Conservation (phyloP, 2,329 filamentous ascomycete genomes). For the Hawksworthiomyces lignivorus region DNA sequence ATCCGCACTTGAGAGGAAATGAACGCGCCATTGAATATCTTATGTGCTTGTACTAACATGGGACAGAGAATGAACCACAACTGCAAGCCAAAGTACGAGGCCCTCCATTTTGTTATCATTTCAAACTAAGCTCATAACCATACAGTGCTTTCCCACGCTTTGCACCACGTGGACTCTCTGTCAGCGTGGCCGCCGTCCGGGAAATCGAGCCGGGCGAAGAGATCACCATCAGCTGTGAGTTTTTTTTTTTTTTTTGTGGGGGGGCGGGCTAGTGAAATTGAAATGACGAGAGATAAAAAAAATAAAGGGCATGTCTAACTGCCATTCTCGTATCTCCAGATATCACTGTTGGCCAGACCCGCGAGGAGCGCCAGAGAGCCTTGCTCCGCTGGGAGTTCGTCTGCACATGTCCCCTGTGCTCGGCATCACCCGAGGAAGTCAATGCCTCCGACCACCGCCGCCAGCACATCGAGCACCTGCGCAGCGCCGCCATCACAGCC, state of each 20-base stretch:
- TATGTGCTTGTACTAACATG: not conserved
- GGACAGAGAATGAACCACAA: conserved; percentile 25
- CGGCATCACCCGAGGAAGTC: conserved; percentile 17
- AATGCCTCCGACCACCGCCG: conserved; percentile 24
- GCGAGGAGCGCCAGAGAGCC: conserved; percentile 18
- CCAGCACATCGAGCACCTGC: conserved; percentile 19
- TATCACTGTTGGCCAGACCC: conserved; percentile 22
- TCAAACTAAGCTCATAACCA: too few relatives aligned
- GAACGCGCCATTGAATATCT: too few relatives aligned
- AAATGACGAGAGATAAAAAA: too few relatives aligned
- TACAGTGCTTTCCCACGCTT: conserved; percentile 26
- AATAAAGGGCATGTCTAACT: too few relatives aligned
- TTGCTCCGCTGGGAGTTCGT: conserved; percentile 26
- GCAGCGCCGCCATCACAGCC: conserved; percentile 12
- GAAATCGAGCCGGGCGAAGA: conserved; percentile 21
- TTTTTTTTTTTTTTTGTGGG: too few relatives aligned
- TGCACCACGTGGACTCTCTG: conserved; percentile 16
- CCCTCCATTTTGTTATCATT: too few relatives aligned
- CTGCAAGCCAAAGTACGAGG: conserved; percentile 29
- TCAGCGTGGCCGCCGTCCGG: conserved; percentile 15
- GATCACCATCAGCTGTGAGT: conserved; percentile 20
- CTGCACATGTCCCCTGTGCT: conserved; percentile 26
- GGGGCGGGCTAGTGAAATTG: too few relatives aligned
- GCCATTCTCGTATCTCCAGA: conserved; percentile 19
- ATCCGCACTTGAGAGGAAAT: too few relatives aligned